These are phyloP conservation scores for Metschnikowia koreensis DNA, from an alignment of 805 yeast species.

Conservation along the genomic window DNA sequence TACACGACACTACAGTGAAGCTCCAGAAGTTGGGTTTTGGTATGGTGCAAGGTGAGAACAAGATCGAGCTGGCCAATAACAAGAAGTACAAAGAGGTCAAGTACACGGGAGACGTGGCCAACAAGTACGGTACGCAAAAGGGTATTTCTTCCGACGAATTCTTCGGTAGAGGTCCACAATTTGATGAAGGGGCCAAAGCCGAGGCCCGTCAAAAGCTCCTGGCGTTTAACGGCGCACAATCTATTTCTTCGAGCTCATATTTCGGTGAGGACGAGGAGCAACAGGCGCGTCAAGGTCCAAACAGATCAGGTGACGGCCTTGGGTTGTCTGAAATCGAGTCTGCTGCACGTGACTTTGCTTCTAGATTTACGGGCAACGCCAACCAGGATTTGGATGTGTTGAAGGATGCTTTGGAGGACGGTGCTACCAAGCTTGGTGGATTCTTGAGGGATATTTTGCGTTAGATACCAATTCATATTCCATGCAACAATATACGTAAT, in stretches of 20 bases:
- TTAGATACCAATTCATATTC: conserved; percentile 11
- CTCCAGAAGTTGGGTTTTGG: conserved; percentile 89
- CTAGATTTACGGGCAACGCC: conserved; percentile 69
- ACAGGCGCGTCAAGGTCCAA: conserved; percentile 17
- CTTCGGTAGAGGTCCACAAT: conserved; percentile 81
- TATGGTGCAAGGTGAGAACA: conserved; percentile 67
- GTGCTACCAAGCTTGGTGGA: conserved; percentile 85
- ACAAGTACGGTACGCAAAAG: conserved; percentile 83
- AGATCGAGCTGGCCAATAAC: conserved; percentile 38
- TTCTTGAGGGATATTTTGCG: conserved; percentile 83
- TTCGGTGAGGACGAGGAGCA: conserved; percentile 77
- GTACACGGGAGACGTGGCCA: conserved; percentile 72
- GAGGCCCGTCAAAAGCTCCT: conserved; percentile 84
- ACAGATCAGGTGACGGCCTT: conserved; percentile 17
- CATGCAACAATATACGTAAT: conserved; percentile 1
- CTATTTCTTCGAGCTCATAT: conserved; percentile 89
- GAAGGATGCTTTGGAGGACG: conserved; percentile 89
- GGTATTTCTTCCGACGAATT: conserved; percentile 94
- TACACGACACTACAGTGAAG: conserved; percentile 57
- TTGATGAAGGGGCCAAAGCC: conserved; percentile 69
- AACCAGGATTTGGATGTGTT: conserved; percentile 85
- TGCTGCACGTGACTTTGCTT: conserved; percentile 60
- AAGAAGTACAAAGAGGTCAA: conserved; percentile 52
- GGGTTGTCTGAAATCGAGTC: conserved; percentile 51
- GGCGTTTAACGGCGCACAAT: conserved; percentile 78